Percentiles rank a stretch among this genome's conserved stretches.
phyloP scores from a whole-genome alignment of 805 yeast genomes.

The Metschnikowia hibisci region DNA sequence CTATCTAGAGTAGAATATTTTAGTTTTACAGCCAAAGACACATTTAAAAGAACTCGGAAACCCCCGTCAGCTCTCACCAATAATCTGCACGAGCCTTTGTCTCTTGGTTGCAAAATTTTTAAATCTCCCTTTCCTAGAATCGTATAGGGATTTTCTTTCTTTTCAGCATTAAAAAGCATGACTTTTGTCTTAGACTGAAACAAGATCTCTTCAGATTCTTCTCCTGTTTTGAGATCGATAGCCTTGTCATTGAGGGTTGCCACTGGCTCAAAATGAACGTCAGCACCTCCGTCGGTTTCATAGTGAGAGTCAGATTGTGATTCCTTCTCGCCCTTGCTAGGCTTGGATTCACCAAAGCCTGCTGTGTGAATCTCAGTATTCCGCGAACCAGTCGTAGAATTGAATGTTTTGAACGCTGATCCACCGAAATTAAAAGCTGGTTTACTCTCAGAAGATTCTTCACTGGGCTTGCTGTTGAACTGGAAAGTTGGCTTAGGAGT shows the following conservation, averaged over 20 bases:
- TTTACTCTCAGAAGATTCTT: background rate
- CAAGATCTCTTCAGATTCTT: conserved; percentile 68
- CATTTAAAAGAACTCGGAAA: conserved; percentile 71
- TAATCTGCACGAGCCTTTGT: conserved; percentile 61
- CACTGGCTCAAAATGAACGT: conserved; percentile 40
- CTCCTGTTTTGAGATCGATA: conserved; percentile 58
- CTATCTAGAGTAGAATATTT: conserved; percentile 60
- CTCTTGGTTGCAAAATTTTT: conserved; percentile 61
- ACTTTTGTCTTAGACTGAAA: conserved; percentile 71
- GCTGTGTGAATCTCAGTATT: background rate
- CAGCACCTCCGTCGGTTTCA: conserved; percentile 37
- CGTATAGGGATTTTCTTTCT: conserved; percentile 49
- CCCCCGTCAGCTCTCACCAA: conserved; percentile 88
- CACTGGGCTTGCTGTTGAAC: background rate
- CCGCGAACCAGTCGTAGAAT: conserved; percentile 5
- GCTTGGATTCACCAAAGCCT: background rate
- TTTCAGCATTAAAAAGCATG: conserved; percentile 52
- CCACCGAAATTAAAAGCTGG: background rate
- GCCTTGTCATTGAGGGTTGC: conserved; percentile 39
- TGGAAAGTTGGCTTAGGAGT: background rate
- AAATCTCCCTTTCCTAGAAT: conserved; percentile 79
- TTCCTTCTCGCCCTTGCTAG: background rate
- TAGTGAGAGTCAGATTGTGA: conserved; percentile 1
- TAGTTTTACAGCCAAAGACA: conserved; percentile 53
- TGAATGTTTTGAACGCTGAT: background rate